Base-by-base conservation (phyloP, 139 green algal genomes). In the Gonium pectorale region DNA sequence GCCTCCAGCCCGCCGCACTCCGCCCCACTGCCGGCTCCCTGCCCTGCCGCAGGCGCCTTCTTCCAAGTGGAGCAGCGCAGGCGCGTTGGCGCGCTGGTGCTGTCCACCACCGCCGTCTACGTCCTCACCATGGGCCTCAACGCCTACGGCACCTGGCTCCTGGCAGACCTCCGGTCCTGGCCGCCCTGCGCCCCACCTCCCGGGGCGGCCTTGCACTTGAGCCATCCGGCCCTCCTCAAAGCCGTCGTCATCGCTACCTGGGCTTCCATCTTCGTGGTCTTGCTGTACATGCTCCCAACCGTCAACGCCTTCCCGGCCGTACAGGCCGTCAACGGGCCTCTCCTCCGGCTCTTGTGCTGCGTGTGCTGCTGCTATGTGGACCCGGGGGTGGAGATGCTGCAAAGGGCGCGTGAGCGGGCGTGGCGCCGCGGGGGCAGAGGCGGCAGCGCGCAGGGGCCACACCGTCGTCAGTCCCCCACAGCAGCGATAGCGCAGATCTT, bases 401-500 rank as follows among this genome's bases (percentile, higher is more conserved):
- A n/a, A n/a, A n/a, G n/a, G n/a, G n/a, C n/a, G n/a, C n/a, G n/a
- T n/a, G n/a, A n/a, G n/a, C n/a, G n/a, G n/a, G n/a, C n/a, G n/a
- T n/a, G n/a, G n/a, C n/a, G n/a, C n/a, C n/a, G n/a, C n/a, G n/a
- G n/a, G n/a, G n/a, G n/a, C n/a, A n/a, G n/a, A n/a, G n/a, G n/a
- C n/a, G n/a, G n/a, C n/a, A n/a, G n/a, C n/a, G n/a, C n/a, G n/a
- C n/a, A n/a, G n/a, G n/a, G n/a, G n/a, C n/a, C n/a, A n/a, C n/a
- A n/a, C n/a, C n/a, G n/a, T n/a, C n/a, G n/a, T n/a, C 4, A 54
- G 21, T 67, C 72, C 15, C 72, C 72, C 21, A 52, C 52, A 52
- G 35, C 67, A 4, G 51, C 67, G 11, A 80, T 80, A 15, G 72
- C 72, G 19, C 67, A 80, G 35, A 35, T 80, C 51, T 68, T 80